Base-by-base conservation (phyloP, 257 asterid species). In the Ehretia macrophylla region DNA sequence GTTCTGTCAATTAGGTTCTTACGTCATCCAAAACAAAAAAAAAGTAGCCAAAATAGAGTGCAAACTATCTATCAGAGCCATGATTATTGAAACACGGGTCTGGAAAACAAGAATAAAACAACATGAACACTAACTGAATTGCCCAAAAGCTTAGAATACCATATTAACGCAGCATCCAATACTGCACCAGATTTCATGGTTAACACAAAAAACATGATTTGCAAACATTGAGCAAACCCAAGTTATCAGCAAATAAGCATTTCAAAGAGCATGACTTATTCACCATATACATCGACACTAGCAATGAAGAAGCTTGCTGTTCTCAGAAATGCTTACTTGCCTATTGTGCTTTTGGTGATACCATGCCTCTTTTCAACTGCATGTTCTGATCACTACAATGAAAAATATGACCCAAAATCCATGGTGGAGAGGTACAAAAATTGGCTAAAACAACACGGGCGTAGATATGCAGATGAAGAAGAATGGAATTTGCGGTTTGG, bases 401-500 rank as follows among this genome's bases (percentile, higher is more conserved):
- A 19, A 8, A 19, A n/a, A 27, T 49, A 64, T 8, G 52, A 5
- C 55, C 53, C 71, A n/a, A 54, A 22, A 10, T 10, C 68, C 16
- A 71, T 70, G 75, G 60, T 55, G 57, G 52, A 55, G 66, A 79
- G 84, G 71, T 85, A 76, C 59, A 50, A 50, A 54, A 56, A 39
- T 11, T 87, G 96, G 96, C 73, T 68, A 60, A 48, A 64, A 62
- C 67, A 50, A 32, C 5, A 82, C 32, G 70, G 71, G 8, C 67
- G 70, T 66, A 66, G 14, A 40, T 81, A 87, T 50, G 42, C 13
- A 11, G 54, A 57, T 56, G 69, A 49, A 44, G 73, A 72, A 19
- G 92, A 85, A 69, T 81, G 87, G 87, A 68, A 75, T 21, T 58
- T 59, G 77, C 77, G 94, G 3, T 87, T 78, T 17, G 79, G 79